Conservation (phyloP, 768 basidiomycete species). For the Leccinellum rugosiceps region DNA sequence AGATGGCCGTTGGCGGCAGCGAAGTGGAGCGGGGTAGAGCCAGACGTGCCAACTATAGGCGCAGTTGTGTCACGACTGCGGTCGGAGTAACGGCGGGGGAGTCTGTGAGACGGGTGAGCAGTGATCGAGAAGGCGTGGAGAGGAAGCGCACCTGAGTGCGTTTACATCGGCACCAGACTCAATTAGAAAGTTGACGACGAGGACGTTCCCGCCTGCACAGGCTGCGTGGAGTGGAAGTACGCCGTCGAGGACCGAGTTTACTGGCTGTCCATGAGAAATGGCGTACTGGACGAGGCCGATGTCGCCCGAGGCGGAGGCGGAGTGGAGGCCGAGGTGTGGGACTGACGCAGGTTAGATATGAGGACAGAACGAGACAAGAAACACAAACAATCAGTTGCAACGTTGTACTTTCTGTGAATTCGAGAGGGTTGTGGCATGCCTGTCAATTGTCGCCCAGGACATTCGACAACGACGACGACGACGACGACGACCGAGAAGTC, state of each 20-base stretch:
- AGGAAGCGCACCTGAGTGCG: conserved; percentile 69
- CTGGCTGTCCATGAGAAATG: conserved; percentile 88
- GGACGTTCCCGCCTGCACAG: conserved; percentile 83
- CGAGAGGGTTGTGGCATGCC: conserved; percentile 36
- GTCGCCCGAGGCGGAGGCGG: conserved; percentile 81
- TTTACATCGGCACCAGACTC: conserved; percentile 98
- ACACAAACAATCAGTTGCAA: conserved; percentile 48
- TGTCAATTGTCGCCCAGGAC: neutral
- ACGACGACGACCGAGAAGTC: too few species aligned
- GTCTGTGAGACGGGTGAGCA: conserved; percentile 37
- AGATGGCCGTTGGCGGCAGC: conserved; percentile 94
- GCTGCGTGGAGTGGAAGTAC: conserved; percentile 97
- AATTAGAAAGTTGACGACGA: conserved; percentile 84
- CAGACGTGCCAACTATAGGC: conserved; percentile 78
- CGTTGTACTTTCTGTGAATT: conserved; percentile 50
- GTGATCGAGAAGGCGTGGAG: conserved; percentile 6
- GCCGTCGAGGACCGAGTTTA: conserved; percentile 94
- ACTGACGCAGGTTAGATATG: conserved; percentile 39
- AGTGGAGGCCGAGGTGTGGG: conserved; percentile 72
- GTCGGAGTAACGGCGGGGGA: conserved; percentile 74
- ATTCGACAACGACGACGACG: neutral
- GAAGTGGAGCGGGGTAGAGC: conserved; percentile 94
- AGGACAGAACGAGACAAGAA: neutral
- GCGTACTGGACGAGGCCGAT: conserved; percentile 92
- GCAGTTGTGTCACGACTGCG: conserved; percentile 60